Evolutionary conservation across 805 yeast species (phyloP).

Genomic region (Soucietia sequanensis): DNA sequence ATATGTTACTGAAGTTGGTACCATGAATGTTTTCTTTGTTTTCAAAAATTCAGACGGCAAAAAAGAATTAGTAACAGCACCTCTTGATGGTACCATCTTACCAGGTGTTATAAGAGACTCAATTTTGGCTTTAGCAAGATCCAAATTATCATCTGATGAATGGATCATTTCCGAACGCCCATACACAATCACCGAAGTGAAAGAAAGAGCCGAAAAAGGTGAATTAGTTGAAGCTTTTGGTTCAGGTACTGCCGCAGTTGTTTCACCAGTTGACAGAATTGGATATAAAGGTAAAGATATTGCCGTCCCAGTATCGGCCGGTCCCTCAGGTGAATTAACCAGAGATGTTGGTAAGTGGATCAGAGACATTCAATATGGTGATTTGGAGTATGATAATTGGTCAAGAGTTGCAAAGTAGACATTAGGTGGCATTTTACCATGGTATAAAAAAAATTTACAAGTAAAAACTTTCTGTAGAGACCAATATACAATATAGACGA

Average conservation of each 20-base stretch:
- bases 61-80: slow-evolving; percentile 92
- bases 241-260: slow-evolving; percentile 97
- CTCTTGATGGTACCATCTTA: slow-evolving; percentile 93
- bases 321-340: slow-evolving; percentile 82
- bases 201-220: slow-evolving; percentile 73
- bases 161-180: slow-evolving; percentile 87
- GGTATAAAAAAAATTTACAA: too few relatives aligned
- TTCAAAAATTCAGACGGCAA: slow-evolving; percentile 80
- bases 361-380: slow-evolving; percentile 86
- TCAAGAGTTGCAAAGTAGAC: slow-evolving; percentile 42
- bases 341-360: slow-evolving; percentile 82
- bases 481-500: too few relatives aligned
- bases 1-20: slow-evolving; percentile 91
- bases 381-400: slow-evolving; percentile 60
- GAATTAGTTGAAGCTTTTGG: slow-evolving; percentile 94
- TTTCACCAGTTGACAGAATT: slow-evolving; percentile 86
- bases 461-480: too few relatives aligned
- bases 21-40: slow-evolving; percentile 92
- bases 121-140: slow-evolving; percentile 71
- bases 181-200: slow-evolving; percentile 77
- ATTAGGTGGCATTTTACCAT: too few relatives aligned
- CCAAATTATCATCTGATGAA: slow-evolving; percentile 67
- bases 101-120: slow-evolving; percentile 98
- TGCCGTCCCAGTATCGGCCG: slow-evolving; percentile 74
- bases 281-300: slow-evolving; percentile 76